These are phyloP conservation scores for Ceratobasidium sp. DNA, from an alignment of 1,284 basidiomycete genomes.

Conservation along the genomic window DNA sequence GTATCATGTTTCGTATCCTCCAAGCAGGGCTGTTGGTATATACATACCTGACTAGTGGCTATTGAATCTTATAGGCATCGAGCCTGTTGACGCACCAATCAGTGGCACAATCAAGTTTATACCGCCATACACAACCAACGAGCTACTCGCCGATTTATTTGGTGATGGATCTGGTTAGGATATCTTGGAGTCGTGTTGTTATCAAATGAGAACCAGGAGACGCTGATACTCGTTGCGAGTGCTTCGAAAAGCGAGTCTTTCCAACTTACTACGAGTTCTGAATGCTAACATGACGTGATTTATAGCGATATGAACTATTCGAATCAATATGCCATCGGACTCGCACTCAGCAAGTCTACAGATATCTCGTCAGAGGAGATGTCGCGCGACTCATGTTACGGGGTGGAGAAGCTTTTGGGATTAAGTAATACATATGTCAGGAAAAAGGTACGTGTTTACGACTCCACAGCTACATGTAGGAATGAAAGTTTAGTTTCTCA, in stretches of 20 bases:
- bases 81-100: constrained; percentile 63
- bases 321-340: constrained; percentile 98
- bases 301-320: constrained; percentile 99
- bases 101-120: constrained; percentile 48
- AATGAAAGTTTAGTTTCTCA: constrained; percentile 56
- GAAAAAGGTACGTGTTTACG: constrained; percentile 81
- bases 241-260: constrained; percentile 92
- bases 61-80: constrained; percentile 82
- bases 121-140: constrained; percentile 78
- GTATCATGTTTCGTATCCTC: constrained; percentile 48
- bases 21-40: no score
- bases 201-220: constrained; percentile 98
- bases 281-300: constrained; percentile 44
- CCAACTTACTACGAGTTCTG: neutral
- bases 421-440: constrained; percentile 99
- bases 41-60: constrained; percentile 60
- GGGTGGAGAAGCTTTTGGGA: constrained; percentile 97
- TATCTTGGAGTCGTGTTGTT: constrained; percentile 99
- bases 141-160: constrained; percentile 94
- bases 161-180: constrained; percentile 81
- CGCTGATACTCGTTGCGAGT: constrained; percentile 97
- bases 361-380: constrained; percentile 99
- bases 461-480: neutral
- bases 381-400: constrained; percentile 95
- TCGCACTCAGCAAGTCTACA: constrained; percentile 98